A percentile compares a stretch with the other conserved stretches of the same genome.
Conservation (phyloP, 306 rosid genomes). For the Canavalia ensiformis region DNA sequence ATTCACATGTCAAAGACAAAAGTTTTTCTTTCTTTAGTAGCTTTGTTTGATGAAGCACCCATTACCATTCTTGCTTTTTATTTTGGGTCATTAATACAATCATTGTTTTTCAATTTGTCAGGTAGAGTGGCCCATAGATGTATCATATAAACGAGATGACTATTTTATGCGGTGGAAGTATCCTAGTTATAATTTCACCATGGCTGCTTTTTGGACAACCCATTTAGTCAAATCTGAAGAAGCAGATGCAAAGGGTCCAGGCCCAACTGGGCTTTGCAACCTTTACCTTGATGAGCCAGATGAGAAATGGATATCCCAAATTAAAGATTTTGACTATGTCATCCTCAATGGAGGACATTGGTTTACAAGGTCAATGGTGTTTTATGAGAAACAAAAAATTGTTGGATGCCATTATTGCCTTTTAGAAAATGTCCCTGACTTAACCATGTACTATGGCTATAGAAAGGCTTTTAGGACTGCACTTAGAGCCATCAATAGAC, state of each 20-base stretch:
- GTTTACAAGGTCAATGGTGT: conserved; percentile 71
- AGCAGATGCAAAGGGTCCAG: conserved; percentile 61
- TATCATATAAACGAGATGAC: conserved; percentile 63
- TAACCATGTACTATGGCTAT: conserved; percentile 76
- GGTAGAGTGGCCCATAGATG: conserved; percentile 91
- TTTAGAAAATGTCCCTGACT: conserved; percentile 62
- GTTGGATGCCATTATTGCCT: conserved; percentile 82
- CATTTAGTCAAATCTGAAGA: conserved; percentile 74
- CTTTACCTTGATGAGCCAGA: conserved; percentile 86
- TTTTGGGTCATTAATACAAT: not conserved
- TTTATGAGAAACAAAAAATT: conserved; percentile 58
- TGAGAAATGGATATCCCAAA: conserved; percentile 68
- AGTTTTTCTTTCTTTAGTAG: conserved; percentile 1
- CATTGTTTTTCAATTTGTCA: conserved; percentile 7
- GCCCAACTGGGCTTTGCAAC: conserved; percentile 61
- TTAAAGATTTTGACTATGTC: conserved; percentile 67
- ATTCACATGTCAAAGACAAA: not conserved
- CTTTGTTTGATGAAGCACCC: not conserved
- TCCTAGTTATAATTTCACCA: conserved; percentile 82
- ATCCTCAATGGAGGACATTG: conserved; percentile 86
- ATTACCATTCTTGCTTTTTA: not conserved
- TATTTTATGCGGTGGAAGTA: conserved; percentile 76
- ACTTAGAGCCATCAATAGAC: conserved; percentile 66
- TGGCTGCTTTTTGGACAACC: conserved; percentile 81
- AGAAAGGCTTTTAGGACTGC: conserved; percentile 75